Evolutionary conservation across 1,139 yeast species (phyloP).

Genomic region (Nadsonia commutata): DNA sequence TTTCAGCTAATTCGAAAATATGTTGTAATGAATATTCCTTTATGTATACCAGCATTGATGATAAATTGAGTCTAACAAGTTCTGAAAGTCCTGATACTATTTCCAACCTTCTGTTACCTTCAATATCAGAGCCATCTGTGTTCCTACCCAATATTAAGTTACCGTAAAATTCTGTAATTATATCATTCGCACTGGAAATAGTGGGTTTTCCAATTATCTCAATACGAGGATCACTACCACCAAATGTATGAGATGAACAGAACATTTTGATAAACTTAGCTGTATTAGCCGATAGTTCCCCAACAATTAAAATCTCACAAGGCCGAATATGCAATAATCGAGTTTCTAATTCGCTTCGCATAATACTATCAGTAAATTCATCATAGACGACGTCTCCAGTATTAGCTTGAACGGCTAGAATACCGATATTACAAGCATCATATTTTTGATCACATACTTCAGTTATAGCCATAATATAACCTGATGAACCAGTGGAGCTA

Average conservation of each 20-base stretch:
- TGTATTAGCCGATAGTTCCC: conserved; percentile 11
- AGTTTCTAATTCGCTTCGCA: conserved; percentile 53
- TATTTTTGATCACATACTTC: conserved; percentile 5
- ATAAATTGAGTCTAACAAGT: conserved; percentile 30
- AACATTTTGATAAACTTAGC: conserved; percentile 3
- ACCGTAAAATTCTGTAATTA: conserved; percentile 10
- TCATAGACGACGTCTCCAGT: conserved; percentile 73
- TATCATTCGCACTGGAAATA: conserved; percentile 3
- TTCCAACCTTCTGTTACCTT: conserved; percentile 5
- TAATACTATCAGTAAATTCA: conserved; percentile 39
- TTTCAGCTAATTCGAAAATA: conserved; percentile 38
- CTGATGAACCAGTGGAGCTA: conserved; percentile 10
- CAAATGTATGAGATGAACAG: conserved; percentile 2
- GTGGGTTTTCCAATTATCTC: conserved; percentile 4
- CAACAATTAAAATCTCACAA: conserved; percentile 45
- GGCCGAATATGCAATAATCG: conserved; percentile 63
- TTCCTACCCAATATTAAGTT: conserved; percentile 4
- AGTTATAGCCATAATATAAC: conserved; percentile 16
- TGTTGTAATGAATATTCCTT: conserved; percentile 45
- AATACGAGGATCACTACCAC: conserved; percentile 5
- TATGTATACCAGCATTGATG: conserved; percentile 38
- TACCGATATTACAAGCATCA: conserved; percentile 17
- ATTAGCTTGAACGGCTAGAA: conserved; percentile 60
- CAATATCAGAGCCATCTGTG: conserved; percentile 1
- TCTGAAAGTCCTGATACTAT: conserved; percentile 10